Conservation (phyloP, 2,329 filamentous ascomycete species). For the Aureobasidium sp. region DNA sequence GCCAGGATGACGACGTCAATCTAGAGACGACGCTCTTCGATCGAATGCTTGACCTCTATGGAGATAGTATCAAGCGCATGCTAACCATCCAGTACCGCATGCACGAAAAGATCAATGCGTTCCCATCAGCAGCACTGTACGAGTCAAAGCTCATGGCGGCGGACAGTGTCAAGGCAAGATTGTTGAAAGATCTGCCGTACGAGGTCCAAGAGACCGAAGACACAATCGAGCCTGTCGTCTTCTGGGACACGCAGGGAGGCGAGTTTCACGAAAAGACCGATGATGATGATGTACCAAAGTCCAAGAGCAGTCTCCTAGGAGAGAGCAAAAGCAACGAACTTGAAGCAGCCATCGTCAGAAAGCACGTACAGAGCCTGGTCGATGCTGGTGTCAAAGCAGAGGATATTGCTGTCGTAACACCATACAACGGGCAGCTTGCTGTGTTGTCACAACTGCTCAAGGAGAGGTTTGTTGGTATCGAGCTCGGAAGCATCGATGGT, state of each 20-base stretch:
- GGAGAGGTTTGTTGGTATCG: constrained; percentile 72
- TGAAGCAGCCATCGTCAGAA: constrained; percentile 72
- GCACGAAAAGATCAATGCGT: constrained; percentile 92
- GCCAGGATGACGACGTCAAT: constrained; percentile 29
- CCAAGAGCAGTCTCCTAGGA: constrained; percentile 55
- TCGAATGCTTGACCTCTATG: constrained; percentile 72
- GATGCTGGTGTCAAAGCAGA: constrained; percentile 68
- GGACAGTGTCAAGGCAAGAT: constrained; percentile 63
- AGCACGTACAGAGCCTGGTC: constrained; percentile 70
- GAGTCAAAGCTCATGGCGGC: constrained; percentile 73
- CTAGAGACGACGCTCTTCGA: constrained; percentile 93
- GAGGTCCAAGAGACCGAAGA: constrained; percentile 73
- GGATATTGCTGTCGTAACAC: constrained; percentile 89
- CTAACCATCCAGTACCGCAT: constrained; percentile 96
- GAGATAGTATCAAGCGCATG: constrained; percentile 80
- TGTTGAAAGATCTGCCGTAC: constrained; percentile 72
- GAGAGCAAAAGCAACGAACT: constrained; percentile 89
- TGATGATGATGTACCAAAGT: constrained; percentile 62
- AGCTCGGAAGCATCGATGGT: constrained; percentile 93
- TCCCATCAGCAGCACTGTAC: constrained; percentile 84
- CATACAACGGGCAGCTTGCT: constrained; percentile 89
- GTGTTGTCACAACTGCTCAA: constrained; percentile 69
- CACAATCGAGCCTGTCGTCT: constrained; percentile 77
- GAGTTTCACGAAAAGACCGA: constrained; percentile 78
- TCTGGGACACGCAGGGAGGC: constrained; percentile 93